These are phyloP conservation scores for Phytophthora ramorum DNA, from an alignment of 352 stramenopile genomes.

Conservation along the genomic window DNA sequence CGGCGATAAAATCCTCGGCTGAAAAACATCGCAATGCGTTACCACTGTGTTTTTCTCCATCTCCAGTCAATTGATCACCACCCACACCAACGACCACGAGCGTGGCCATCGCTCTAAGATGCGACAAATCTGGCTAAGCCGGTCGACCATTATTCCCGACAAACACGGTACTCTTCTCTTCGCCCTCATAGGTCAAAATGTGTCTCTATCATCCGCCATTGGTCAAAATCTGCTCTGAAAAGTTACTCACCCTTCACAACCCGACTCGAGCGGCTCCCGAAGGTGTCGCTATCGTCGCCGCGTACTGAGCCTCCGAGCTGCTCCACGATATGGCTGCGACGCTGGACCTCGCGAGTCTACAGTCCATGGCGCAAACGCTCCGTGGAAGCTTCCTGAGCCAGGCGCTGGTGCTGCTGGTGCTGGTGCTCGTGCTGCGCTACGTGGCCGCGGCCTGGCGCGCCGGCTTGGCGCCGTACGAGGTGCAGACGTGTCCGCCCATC, in stretches of 20 bases:
- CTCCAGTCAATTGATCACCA: constrained; percentile 15
- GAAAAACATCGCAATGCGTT: constrained; percentile 5
- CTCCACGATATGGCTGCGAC: constrained; percentile 49
- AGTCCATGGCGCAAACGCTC: constrained; percentile 65
- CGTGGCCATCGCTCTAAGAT: neutral
- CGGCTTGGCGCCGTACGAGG: constrained; percentile 64
- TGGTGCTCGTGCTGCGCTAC: constrained; percentile 64
- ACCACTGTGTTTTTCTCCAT: constrained; percentile 9
- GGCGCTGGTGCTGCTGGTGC: constrained; percentile 61
- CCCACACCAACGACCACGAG: neutral
- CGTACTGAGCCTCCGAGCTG: neutral
- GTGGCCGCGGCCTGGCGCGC: constrained; percentile 66
- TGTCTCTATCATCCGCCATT: constrained; percentile 7
- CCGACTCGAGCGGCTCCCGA: constrained; percentile 8
- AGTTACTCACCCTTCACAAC: constrained; percentile 15
- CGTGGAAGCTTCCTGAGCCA: constrained; percentile 74
- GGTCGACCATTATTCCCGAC: neutral
- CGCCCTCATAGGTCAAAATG: constrained; percentile 12
- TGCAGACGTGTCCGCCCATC: constrained; percentile 76
- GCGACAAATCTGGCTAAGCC: constrained; percentile 8
- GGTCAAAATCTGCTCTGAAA: constrained; percentile 3
- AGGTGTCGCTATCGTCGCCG: constrained; percentile 3
- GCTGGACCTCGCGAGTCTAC: constrained; percentile 70
- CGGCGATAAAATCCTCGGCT: constrained; percentile 66
- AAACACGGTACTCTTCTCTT: constrained; percentile 4